Evolutionary conservation across 1,284 basidiomycete species (phyloP).

Genomic region (Sporisorium exsertum): DNA sequence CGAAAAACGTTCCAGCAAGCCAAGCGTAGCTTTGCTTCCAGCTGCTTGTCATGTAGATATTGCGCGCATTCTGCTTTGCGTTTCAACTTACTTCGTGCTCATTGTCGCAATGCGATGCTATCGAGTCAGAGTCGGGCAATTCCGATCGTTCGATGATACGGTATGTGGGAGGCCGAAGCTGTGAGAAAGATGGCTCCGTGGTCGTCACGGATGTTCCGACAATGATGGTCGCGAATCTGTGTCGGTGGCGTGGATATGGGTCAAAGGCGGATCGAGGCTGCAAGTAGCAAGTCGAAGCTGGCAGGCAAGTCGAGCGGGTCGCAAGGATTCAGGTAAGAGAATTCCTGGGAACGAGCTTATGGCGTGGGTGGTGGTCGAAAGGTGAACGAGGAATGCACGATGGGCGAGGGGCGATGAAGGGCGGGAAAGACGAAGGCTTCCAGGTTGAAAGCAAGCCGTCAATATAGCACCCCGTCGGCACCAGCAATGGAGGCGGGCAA

Average conservation of each 20-base stretch:
- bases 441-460: not conserved
- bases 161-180: no score
- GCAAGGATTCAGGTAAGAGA: not conserved
- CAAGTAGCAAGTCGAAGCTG: not conserved
- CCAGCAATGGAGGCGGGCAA: not conserved
- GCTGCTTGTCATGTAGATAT: not conserved
- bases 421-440: not conserved
- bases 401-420: not conserved
- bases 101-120: slow-evolving; percentile 2
- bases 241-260: not conserved
- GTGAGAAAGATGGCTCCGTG: not conserved
- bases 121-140: not conserved
- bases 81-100: slow-evolving; percentile 47
- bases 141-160: not conserved
- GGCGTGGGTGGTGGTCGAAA: not conserved
- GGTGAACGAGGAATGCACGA: not conserved
- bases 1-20: not conserved
- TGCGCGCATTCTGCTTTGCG: not conserved
- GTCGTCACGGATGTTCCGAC: not conserved
- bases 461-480: no score
- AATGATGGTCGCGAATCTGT: not conserved
- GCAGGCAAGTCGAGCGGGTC: not conserved
- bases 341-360: not conserved
- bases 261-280: not conserved
- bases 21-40: not conserved